Conservation (phyloP, 192 early-diverging fungal species). For the Podila verticillata region DNA sequence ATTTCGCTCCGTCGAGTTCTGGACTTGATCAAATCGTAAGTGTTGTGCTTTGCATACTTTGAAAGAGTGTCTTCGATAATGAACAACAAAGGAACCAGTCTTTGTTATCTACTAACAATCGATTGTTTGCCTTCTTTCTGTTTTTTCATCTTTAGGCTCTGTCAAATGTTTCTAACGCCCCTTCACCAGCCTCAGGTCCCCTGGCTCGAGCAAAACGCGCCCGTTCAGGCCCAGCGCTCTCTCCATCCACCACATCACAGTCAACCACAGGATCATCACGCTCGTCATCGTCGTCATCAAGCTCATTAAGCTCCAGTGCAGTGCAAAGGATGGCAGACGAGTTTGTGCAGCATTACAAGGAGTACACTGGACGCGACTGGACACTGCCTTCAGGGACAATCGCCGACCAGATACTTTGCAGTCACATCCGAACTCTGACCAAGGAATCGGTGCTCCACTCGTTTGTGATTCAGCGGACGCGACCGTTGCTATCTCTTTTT, state of each 20-base stretch:
- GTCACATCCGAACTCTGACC: not conserved
- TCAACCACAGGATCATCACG: not conserved
- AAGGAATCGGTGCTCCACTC: conserved; percentile 3
- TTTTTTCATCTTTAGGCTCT: too few relatives aligned
- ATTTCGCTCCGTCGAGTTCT: too few relatives aligned
- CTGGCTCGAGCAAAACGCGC: too few relatives aligned
- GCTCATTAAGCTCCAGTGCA: not conserved
- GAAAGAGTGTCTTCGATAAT: too few relatives aligned
- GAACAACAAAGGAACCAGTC: too few relatives aligned
- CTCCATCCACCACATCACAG: not conserved
- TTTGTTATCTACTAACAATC: too few relatives aligned
- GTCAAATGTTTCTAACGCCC: too few relatives aligned
- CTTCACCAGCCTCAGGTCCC: too few relatives aligned
- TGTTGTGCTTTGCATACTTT: too few relatives aligned
- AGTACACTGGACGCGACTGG: not conserved
- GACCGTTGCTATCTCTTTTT: not conserved
- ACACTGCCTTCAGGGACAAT: conserved; percentile 2
- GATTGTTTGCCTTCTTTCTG: too few relatives aligned
- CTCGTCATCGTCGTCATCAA: not conserved
- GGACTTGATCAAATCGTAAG: too few relatives aligned
- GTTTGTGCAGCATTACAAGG: conserved; percentile 6
- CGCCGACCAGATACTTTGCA: conserved; percentile 1
- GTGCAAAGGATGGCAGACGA: conserved; percentile 12
- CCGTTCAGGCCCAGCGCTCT: too few relatives aligned
- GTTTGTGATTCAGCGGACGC: not conserved